Base-by-base conservation (phyloP, 352 stramenopile species). In the Elongisporangium undulatum region DNA sequence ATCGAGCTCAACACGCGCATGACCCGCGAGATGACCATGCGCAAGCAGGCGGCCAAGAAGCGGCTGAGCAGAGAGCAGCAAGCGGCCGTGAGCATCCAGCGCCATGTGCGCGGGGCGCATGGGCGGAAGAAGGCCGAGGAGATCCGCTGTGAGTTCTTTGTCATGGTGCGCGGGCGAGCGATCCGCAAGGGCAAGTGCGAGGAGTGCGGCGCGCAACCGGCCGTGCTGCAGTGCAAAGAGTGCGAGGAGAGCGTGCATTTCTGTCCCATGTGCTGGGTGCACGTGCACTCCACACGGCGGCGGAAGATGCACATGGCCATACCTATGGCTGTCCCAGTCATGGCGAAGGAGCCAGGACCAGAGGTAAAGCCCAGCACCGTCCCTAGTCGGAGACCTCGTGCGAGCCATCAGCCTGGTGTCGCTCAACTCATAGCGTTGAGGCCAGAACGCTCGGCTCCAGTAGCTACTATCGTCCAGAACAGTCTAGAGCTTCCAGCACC, bases 211-310 rank as follows among this genome's bases (percentile, higher is more conserved):
- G 77, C 87, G n/a, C 61, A 83, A 26, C 70, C 65, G 23, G 84
- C 84, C 17, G 84, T 91, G 52, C 66, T 93, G 3, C 68, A 83
- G 59, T 93, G 81, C 51, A 53, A 72, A 9, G 67, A 90, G 57
- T 93, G 84, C 50, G 71, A 89, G 51, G 79, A 89, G 55, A 83
- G 72, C 49, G 17, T 75, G 13, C 81, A 87, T n/a, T 88, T 93
- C 17, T 93, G 81, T 58, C 81, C 81, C 2, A 48, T 71, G 5
- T 93, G 81, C 55, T 93, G 84, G 83, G 83, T 92, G 1, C 77
- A 87, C 51, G 79, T 89, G 13, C 83, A 90, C 55, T 71, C 74
- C 20, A 91, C 81, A 1, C 56, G 78, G 7, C 67, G 75, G 8
- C 69, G 81, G 1, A 86, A 86, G 62, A 51, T 61, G 45, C 83